Evolutionary conservation across 2,329 filamentous ascomycete genomes (phyloP), one percentile per base, ranked within the genome.

Genomic region (Ploettnerulaceae sp.): DNA sequence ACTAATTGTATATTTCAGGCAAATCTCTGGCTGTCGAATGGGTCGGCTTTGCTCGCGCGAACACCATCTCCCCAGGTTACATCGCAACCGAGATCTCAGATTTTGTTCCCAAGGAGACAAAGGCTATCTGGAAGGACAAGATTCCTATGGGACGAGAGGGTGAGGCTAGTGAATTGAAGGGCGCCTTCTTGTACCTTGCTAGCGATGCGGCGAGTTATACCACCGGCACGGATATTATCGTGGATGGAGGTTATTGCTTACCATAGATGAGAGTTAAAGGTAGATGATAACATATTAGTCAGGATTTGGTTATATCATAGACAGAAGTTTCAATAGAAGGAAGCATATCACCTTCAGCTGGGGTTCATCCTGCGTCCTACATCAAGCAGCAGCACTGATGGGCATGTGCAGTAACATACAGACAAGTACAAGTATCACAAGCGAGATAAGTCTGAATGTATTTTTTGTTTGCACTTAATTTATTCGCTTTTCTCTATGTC

Each of bases 141-240:
- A 53, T 51, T 29, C 51, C 51, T 2, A 47, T 53, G 45, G 51
- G 51, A 8, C 77, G 88, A 55, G 83, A 89, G 62, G 88, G 84
- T 7, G 73, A 81, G 54, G 71, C 79, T 2, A 76, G 79, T 50
- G 88, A 95, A 71, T 73, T 94, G 57, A 90, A 91, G 71, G 89
- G 86, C 15, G 84, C 84, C 14, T 95, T 86, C 64, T 68, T 94
- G 37, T 93, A 89, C 67, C 72, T 94, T 47, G 84, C 86, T 14
- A 87, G 82, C 11, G 87, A 94, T 66, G 87, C 87, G 3, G 79
- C 83, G n/a, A 86, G 81, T 44, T 94, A 89, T 68, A 89, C 84
- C 14, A 94, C 87, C 7, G 88, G 81, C 0, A 72, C 77, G 7
- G 83, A 89, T 64, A 72, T 93, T 49, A 69, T 86, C 53, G 77